Percentiles rank a stretch among this genome's conserved stretches.
Conservation (phyloP, 352 stramenopile species). For the Phytopythium ostracodes region DNA sequence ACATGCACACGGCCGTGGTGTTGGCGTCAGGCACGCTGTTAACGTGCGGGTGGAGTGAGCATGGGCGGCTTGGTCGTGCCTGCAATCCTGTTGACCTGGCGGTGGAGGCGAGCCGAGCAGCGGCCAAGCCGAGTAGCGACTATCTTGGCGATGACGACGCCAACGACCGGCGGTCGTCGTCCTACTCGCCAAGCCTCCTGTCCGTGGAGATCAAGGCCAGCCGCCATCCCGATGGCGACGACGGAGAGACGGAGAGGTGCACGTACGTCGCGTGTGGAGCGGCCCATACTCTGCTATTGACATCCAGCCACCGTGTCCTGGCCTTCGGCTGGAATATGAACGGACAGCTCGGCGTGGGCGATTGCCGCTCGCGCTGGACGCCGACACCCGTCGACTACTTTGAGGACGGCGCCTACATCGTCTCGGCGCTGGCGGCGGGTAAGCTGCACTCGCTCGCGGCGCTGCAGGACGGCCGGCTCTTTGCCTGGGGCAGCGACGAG, state of each 20-base stretch:
- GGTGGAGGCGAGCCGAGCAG: not conserved
- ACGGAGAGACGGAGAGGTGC: constrained; percentile 14
- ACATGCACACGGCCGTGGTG: constrained; percentile 56
- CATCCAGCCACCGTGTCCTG: constrained; percentile 27
- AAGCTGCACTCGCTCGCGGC: constrained; percentile 52
- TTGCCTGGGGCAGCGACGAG: constrained; percentile 71
- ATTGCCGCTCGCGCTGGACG: constrained; percentile 37
- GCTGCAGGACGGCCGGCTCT: constrained; percentile 46
- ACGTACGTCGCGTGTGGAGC: constrained; percentile 56
- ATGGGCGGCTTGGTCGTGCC: constrained; percentile 47
- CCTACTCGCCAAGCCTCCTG: constrained; percentile 9
- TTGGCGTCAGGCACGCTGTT: constrained; percentile 37
- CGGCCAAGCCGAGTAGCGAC: not conserved
- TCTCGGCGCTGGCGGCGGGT: constrained; percentile 42
- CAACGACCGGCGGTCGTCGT: not conserved
- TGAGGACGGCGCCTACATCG: constrained; percentile 17
- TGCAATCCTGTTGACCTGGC: not conserved
- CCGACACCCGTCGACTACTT: constrained; percentile 58
- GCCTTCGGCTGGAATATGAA: constrained; percentile 59
- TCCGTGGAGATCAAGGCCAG: constrained; percentile 38
- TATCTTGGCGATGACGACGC: constrained; percentile 5
- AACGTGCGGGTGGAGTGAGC: constrained; percentile 55
- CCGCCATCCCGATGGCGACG: constrained; percentile 6
- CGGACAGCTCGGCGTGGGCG: constrained; percentile 60
- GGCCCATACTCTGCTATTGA: constrained; percentile 54